These are phyloP conservation scores for Ustilago esculenta DNA, from an alignment of 1,284 basidiomycete species.

Conservation along the genomic window DNA sequence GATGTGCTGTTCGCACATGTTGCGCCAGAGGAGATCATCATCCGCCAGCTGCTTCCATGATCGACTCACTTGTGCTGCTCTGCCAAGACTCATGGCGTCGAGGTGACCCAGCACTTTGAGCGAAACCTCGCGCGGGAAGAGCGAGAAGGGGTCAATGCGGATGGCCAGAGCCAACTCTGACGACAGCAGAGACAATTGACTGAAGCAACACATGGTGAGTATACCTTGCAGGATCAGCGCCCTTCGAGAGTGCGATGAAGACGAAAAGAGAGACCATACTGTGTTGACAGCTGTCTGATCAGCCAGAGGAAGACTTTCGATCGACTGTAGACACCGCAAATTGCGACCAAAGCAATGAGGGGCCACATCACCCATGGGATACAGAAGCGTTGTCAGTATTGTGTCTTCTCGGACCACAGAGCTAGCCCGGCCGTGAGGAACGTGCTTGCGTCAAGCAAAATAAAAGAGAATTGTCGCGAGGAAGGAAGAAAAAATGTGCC, in stretches of 20 bases:
- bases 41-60: constrained; percentile 90
- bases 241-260: constrained; percentile 86
- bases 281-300: constrained; percentile 90
- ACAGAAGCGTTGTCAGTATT: constrained; percentile 14
- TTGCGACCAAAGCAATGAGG: background rate
- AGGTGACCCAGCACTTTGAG: constrained; percentile 90
- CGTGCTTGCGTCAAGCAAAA: no score
- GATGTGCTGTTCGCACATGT: constrained; percentile 98
- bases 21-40: constrained; percentile 93
- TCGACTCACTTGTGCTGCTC: constrained; percentile 90
- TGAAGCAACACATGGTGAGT: constrained; percentile 99
- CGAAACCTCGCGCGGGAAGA: constrained; percentile 88
- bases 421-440: no score
- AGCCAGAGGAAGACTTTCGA: constrained; percentile 87
- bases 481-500: constrained; percentile 29
- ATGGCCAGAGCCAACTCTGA: constrained; percentile 90
- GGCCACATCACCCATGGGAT: constrained; percentile 1
- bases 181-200: constrained; percentile 94
- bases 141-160: constrained; percentile 86
- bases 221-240: constrained; percentile 95
- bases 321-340: constrained; percentile 73
- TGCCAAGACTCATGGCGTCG: constrained; percentile 93
- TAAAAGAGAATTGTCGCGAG: no score
- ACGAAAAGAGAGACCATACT: constrained; percentile 96
- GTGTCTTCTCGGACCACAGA: background rate